These are phyloP conservation scores for Triangularia verruculosa DNA, from an alignment of 2,329 filamentous ascomycete species.

Conservation along the genomic window DNA sequence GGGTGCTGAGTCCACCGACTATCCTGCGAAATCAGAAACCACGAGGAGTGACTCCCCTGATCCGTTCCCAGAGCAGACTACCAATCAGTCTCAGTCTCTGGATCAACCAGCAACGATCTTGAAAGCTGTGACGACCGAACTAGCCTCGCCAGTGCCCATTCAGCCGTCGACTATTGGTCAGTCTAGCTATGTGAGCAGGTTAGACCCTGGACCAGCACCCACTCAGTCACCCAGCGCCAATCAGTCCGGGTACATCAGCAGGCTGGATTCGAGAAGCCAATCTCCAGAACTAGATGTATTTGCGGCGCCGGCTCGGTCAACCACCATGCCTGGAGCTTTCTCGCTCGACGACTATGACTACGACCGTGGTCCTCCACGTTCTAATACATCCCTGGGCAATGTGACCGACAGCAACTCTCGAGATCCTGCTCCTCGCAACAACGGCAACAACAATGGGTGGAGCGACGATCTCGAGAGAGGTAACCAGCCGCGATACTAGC, in stretches of 20 bases:
- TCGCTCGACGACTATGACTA: not conserved
- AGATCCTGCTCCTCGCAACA: slow-evolving; percentile 8
- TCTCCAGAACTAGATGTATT: not conserved
- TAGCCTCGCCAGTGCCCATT: not conserved
- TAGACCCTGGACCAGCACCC: not conserved
- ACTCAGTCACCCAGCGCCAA: not conserved
- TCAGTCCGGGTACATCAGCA: not conserved
- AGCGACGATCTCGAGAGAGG: slow-evolving; percentile 27
- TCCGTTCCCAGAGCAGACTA: not conserved
- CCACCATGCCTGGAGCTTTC: not conserved
- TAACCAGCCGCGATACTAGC: slow-evolving; percentile 21
- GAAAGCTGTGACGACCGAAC: not conserved
- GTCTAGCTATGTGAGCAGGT: not conserved
- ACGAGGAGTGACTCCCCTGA: not conserved
- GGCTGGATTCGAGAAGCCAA: not conserved
- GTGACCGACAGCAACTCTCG: slow-evolving; percentile 15
- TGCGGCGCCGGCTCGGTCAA: not conserved
- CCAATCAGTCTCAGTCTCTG: not conserved
- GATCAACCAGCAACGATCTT: not conserved
- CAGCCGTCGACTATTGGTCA: not conserved
- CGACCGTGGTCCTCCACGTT: not conserved
- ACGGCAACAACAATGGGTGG: slow-evolving; percentile 25
- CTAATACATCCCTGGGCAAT: not conserved
- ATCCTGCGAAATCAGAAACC: not conserved
- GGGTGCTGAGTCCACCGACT: not conserved